A percentile compares a stretch with the other conserved stretches of the same genome.
Evolutionary conservation across 495 filamentous ascomycete species (phyloP).

Genomic region (Usnea hakonensis): DNA sequence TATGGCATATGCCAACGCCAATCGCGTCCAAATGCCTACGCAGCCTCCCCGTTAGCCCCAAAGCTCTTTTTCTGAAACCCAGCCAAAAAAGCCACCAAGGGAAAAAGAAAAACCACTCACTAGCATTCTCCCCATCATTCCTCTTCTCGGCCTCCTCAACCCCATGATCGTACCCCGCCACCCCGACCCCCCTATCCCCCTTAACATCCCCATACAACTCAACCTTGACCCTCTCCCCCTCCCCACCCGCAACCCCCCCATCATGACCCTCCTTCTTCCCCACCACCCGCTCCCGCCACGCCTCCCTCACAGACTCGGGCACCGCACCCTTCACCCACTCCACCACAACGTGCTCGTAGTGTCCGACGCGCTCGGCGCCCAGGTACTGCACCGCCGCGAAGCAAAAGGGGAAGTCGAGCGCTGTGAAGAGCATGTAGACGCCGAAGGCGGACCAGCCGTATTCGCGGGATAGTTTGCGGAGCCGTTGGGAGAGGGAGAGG

Average conservation of each 20-base stretch:
- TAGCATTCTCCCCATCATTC: slow-evolving; percentile 41
- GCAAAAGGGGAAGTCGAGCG: slow-evolving; percentile 91
- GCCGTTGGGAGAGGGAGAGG: slow-evolving; percentile 54
- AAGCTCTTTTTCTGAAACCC: background rate
- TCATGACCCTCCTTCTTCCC: background rate
- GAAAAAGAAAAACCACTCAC: too few species aligned
- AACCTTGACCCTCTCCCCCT: slow-evolving; percentile 4
- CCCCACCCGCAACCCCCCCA: background rate
- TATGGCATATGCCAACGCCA: slow-evolving; percentile 90
- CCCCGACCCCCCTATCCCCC: slow-evolving; percentile 5
- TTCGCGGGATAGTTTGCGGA: slow-evolving; percentile 80
- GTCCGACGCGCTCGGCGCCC: slow-evolving; percentile 77
- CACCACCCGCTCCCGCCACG: slow-evolving; percentile 4
- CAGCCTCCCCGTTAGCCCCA: slow-evolving; percentile 1
- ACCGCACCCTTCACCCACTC: slow-evolving; percentile 30
- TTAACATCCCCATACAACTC: slow-evolving; percentile 9
- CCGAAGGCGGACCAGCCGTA: slow-evolving; percentile 94
- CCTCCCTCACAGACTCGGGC: slow-evolving; percentile 6
- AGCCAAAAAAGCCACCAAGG: too few species aligned
- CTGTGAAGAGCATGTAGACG: slow-evolving; percentile 74
- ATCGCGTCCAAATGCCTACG: slow-evolving; percentile 74
- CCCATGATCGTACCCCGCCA: slow-evolving; percentile 22
- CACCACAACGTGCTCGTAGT: slow-evolving; percentile 44
- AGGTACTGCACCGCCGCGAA: slow-evolving; percentile 77
- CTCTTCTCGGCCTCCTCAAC: slow-evolving; percentile 31